Evolutionary conservation across 257 asterid species (phyloP), one percentile per base, ranked within the genome.

Genomic region (Agastache rugosa): DNA sequence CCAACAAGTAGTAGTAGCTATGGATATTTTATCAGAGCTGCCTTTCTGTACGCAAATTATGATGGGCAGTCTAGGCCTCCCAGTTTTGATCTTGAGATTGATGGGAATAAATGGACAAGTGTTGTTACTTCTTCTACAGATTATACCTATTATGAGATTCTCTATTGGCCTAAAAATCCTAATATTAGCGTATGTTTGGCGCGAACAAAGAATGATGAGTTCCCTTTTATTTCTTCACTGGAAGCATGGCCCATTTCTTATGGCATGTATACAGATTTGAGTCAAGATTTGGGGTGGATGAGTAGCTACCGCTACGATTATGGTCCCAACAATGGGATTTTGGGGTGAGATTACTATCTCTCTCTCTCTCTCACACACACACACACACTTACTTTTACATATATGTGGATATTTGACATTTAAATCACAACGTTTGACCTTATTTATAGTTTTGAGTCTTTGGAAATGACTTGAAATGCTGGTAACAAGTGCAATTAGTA

Each of bases 171-270:
- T 48, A 31, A 7, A 10, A 62, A 56, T 8, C 11, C 5, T 34
- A 60, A 20, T 27, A 76, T 68, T 2, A 76, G 75, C 2, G 75
- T 76, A 4, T 76, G 80, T n/a, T 76, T 59, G 50, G 75, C 80
- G 12, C 63, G 75, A 35, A 76, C 71, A 1, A 15, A 47, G 8
- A 29, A 4, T 3, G 61, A 37, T 37, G 34, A 76, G 35, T 45
- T 76, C 65, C 80, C 80, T 0, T 59, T 76, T 34, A 68, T 76
- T 60, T 76, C 80, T 2, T 68, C 80, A 2, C 54, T 76, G 10
- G 75, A 76, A 60, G 75, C 75, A 1, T 68, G 75, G 80, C 14
- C 55, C 1, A 76, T 76, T 23, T 11, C 19, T 15, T 51, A 15
- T 35, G 34, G 8, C 31, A 76, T 59, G 64, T 76, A 76, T 10